Evolutionary conservation across 2,329 filamentous ascomycete genomes (phyloP).

Genomic region (Xylaria sp.): DNA sequence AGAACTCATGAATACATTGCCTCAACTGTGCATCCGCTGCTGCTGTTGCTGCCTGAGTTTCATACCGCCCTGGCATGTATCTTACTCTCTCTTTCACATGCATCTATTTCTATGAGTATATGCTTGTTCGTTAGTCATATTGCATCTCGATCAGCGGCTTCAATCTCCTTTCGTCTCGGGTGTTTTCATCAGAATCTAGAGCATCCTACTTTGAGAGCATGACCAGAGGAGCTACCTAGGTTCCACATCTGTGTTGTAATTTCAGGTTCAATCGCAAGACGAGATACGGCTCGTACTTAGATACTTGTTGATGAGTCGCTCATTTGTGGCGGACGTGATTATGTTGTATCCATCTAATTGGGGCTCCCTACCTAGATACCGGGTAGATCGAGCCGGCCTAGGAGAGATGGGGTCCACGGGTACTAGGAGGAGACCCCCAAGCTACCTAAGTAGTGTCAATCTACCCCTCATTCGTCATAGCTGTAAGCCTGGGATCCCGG

Average conservation of each 20-base stretch:
- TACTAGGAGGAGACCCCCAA: not conserved
- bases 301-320: not conserved
- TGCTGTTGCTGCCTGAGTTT: not conserved
- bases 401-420: not conserved
- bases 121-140: not conserved
- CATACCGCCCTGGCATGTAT: not conserved
- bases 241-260: not conserved
- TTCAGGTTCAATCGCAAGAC: not conserved
- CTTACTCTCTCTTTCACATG: not conserved
- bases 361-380: not conserved
- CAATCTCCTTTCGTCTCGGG: not conserved
- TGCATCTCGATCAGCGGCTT: not conserved
- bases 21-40: not conserved
- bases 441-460: not conserved
- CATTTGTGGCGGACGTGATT: too few species aligned
- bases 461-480: constrained; percentile 6
- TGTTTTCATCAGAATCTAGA: not conserved
- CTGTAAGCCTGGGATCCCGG: not conserved
- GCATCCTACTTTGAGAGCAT: not conserved
- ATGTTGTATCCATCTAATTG: not conserved
- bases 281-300: not conserved
- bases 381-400: not conserved
- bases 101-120: not conserved
- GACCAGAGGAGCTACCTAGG: not conserved
- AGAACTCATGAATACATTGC: not conserved